phyloP scores from a whole-genome alignment of 441 rosid genomes.

The Flueggea neowawraea region DNA sequence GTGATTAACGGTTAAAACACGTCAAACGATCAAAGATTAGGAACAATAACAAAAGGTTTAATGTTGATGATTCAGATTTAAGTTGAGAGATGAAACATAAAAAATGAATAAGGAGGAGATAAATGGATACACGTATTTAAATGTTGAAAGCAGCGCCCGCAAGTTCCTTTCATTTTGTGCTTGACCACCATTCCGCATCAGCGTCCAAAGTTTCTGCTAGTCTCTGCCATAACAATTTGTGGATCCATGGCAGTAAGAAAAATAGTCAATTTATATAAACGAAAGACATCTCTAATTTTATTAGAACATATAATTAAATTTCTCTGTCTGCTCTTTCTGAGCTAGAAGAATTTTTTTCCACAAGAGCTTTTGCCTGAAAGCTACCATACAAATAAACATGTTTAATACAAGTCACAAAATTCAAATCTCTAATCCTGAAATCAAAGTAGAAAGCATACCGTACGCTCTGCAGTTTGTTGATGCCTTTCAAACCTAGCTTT shows the following conservation, averaged over 20 bases:
- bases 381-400: slow-evolving; percentile 10
- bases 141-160: slow-evolving; percentile 91
- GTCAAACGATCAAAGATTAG: too few relatives aligned
- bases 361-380: slow-evolving; percentile 92
- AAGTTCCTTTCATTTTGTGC: slow-evolving; percentile 79
- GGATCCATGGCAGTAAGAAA: slow-evolving; percentile 17
- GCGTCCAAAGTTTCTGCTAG: slow-evolving; percentile 77
- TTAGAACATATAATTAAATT: slow-evolving; percentile 45
- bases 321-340: slow-evolving; percentile 92
- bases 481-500: slow-evolving; percentile 77
- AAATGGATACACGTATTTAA: slow-evolving; percentile 66
- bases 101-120: background rate
- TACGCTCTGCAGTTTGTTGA: slow-evolving; percentile 80
- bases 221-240: slow-evolving; percentile 46
- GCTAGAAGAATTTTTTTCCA: slow-evolving; percentile 88
- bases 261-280: background rate
- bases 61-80: background rate
- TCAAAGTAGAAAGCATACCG: slow-evolving; percentile 40
- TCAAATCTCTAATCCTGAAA: background rate
- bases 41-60: background rate
- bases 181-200: slow-evolving; percentile 92
- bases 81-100: background rate
- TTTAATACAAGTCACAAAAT: slow-evolving; percentile 10
- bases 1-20: too few relatives aligned
- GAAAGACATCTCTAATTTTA: background rate